phyloP scores from a whole-genome alignment of 805 yeast species.

The Lipomyces lipofer region DNA sequence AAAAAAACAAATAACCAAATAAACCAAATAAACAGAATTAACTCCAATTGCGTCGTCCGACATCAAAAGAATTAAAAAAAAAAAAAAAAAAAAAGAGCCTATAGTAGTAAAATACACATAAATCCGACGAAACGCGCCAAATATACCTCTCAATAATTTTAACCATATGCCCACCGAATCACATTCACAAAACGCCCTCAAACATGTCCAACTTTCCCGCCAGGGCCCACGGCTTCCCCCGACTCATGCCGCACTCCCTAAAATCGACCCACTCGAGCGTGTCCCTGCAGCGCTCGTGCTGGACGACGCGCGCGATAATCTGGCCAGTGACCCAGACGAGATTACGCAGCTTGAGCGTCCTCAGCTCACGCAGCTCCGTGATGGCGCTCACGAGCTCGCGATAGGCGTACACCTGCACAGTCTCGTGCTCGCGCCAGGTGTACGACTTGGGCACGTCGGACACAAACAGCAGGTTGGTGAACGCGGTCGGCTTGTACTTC shows the following conservation, averaged over 20 bases:
- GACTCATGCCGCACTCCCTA: slow-evolving; percentile 27
- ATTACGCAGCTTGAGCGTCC: slow-evolving; percentile 46
- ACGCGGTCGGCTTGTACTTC: slow-evolving; percentile 27
- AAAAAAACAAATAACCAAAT: no score
- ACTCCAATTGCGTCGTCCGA: no score
- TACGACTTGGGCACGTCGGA: slow-evolving; percentile 42
- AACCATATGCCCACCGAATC: no score
- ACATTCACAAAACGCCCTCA: slow-evolving; percentile 3
- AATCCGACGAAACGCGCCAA: no score
- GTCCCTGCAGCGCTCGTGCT: slow-evolving; percentile 35
- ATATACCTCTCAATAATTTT: no score
- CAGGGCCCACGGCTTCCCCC: slow-evolving; percentile 28
- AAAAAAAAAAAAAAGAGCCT: not conserved
- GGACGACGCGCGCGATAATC: slow-evolving; percentile 33
- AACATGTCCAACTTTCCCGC: slow-evolving; percentile 13
- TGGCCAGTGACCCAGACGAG: slow-evolving; percentile 52
- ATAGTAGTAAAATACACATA: no score
- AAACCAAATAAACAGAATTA: no score
- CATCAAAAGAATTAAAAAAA: not conserved
- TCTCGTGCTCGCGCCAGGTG: slow-evolving; percentile 38
- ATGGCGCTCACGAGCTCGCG: slow-evolving; percentile 36
- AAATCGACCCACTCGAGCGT: slow-evolving; percentile 39
- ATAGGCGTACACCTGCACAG: slow-evolving; percentile 32
- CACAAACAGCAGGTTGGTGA: slow-evolving; percentile 34
- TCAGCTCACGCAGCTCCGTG: slow-evolving; percentile 40